Percentiles rank a stretch among this genome's conserved stretches.
Evolutionary conservation across 2,329 filamentous ascomycete genomes (phyloP).

Genomic region (Diaporthe vaccinii): DNA sequence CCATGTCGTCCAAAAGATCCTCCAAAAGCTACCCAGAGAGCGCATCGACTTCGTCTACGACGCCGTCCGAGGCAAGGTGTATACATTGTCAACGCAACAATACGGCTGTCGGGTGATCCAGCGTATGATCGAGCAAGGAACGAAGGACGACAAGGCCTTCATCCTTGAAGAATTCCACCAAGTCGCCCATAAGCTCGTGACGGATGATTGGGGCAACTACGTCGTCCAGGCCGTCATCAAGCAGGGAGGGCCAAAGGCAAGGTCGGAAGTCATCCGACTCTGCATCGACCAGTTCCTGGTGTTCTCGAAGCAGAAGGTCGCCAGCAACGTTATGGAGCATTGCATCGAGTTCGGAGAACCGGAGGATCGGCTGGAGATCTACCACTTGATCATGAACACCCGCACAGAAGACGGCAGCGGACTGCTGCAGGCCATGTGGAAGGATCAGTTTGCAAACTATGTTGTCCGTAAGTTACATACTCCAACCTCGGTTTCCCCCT

Average conservation of each 20-base stretch:
- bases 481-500: not conserved
- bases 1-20: slow-evolving; percentile 95
- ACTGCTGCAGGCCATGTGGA: slow-evolving; percentile 83
- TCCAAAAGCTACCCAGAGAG: slow-evolving; percentile 82
- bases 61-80: slow-evolving; percentile 82
- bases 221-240: slow-evolving; percentile 93
- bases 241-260: slow-evolving; percentile 80
- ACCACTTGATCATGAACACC: slow-evolving; percentile 70
- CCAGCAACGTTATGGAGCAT: slow-evolving; percentile 97
- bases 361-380: slow-evolving; percentile 78
- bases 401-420: slow-evolving; percentile 74
- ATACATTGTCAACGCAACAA: slow-evolving; percentile 79
- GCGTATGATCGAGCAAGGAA: slow-evolving; percentile 87
- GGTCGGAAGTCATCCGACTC: slow-evolving; percentile 77
- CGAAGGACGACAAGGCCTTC: slow-evolving; percentile 75
- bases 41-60: slow-evolving; percentile 89
- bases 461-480: slow-evolving; percentile 83
- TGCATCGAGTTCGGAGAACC: slow-evolving; percentile 81
- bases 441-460: slow-evolving; percentile 95
- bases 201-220: slow-evolving; percentile 95
- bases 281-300: slow-evolving; percentile 79
- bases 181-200: slow-evolving; percentile 79
- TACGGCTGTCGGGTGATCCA: slow-evolving; percentile 96
- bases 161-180: slow-evolving; percentile 85
- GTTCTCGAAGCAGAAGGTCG: slow-evolving; percentile 94